These are phyloP conservation scores for Pichia pseudocactophila DNA, from an alignment of 805 yeast genomes.

Conservation along the genomic window DNA sequence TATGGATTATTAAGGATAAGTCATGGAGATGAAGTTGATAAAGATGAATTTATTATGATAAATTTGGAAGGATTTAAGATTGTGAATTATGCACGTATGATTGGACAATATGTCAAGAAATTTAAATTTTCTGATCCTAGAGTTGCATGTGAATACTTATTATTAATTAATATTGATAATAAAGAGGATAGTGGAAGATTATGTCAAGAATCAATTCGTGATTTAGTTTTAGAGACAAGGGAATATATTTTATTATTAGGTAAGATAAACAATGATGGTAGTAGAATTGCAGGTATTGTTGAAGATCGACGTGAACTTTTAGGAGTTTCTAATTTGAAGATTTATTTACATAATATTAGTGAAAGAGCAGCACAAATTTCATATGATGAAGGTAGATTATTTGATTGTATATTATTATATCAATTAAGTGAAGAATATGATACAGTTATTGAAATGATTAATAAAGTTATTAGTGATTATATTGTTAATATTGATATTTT, in stretches of 20 bases:
- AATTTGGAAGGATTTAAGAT: constrained; percentile 24
- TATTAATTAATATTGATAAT: constrained; percentile 54
- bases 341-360: constrained; percentile 61
- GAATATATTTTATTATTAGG: constrained; percentile 79
- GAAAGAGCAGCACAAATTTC: constrained; percentile 81
- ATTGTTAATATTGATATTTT: constrained; percentile 52
- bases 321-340: constrained; percentile 45
- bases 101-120: constrained; percentile 74
- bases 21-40: constrained; percentile 8
- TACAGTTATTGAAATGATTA: constrained; percentile 66
- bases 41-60: constrained; percentile 23
- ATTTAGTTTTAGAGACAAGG: constrained; percentile 76
- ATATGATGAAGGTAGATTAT: constrained; percentile 81
- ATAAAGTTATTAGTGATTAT: constrained; percentile 69
- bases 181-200: constrained; percentile 36
- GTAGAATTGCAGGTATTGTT: constrained; percentile 72
- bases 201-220: constrained; percentile 73
- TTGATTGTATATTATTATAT: constrained; percentile 77
- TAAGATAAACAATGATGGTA: constrained; percentile 69
- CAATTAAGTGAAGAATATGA: constrained; percentile 85
- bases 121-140: constrained; percentile 83
- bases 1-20: constrained; percentile 54
- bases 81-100: constrained; percentile 47
- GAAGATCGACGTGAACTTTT: constrained; percentile 68
- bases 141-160: constrained; percentile 84